These are phyloP conservation scores for Fragaria iinumae DNA, from an alignment of 306 rosid species.

Conservation along the genomic window DNA sequence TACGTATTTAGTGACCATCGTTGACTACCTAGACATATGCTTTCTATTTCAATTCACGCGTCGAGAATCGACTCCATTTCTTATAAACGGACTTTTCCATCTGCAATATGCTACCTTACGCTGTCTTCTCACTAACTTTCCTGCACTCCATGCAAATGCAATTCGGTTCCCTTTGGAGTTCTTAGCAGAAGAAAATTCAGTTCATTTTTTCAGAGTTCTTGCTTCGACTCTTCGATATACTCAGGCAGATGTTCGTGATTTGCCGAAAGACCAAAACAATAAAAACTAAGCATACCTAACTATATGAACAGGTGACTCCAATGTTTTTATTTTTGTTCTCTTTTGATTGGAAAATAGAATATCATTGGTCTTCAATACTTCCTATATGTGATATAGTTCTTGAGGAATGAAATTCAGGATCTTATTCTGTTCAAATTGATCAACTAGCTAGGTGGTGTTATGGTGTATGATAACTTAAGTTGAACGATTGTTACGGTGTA, in stretches of 20 bases:
- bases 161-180: background rate
- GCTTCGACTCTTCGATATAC: too few species aligned
- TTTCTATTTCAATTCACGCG: conserved; percentile 1
- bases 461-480: background rate
- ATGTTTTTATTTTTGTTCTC: background rate
- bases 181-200: background rate
- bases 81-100: background rate
- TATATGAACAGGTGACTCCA: background rate
- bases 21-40: background rate
- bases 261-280: background rate
- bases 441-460: background rate
- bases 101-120: background rate
- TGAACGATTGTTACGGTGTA: background rate
- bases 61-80: background rate
- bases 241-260: background rate
- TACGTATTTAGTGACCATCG: background rate
- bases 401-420: background rate
- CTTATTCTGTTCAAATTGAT: background rate
- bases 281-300: background rate
- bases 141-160: background rate
- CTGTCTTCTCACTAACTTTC: background rate
- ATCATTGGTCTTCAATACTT: background rate
- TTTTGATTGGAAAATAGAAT: background rate
- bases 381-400: background rate
- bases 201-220: background rate